Evolutionary conservation across 2,329 filamentous ascomycete species (phyloP).

Genomic region (Colletotrichum brevisporum): DNA sequence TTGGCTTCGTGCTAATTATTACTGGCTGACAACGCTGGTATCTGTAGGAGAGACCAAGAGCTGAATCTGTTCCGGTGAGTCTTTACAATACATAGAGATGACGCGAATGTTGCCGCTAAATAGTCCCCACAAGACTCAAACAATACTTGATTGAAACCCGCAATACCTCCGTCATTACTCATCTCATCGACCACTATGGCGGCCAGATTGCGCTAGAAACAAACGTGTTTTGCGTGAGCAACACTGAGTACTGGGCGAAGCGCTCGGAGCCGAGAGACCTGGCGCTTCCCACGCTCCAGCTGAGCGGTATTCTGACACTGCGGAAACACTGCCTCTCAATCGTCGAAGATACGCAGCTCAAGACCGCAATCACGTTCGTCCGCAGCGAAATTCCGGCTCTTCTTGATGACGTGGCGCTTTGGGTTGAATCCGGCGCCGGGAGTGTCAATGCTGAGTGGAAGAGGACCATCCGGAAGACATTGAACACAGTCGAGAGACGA

Average conservation of each 20-base stretch:
- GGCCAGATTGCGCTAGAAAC: constrained; percentile 41
- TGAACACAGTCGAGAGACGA: constrained; percentile 50
- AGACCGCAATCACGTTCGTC: constrained; percentile 54
- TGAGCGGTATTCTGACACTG: constrained; percentile 59
- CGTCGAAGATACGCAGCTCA: constrained; percentile 58
- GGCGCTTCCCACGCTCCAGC: constrained; percentile 50
- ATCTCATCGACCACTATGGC: constrained; percentile 49
- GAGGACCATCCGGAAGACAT: constrained; percentile 47
- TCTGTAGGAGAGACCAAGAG: not conserved
- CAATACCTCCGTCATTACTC: constrained; percentile 51
- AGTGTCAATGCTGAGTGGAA: constrained; percentile 54
- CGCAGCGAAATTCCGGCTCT: constrained; percentile 57
- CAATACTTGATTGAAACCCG: constrained; percentile 54
- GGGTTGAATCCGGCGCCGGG: constrained; percentile 59
- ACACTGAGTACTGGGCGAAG: constrained; percentile 57
- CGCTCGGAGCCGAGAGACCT: constrained; percentile 45
- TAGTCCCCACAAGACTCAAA: constrained; percentile 46
- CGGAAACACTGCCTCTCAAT: constrained; percentile 61
- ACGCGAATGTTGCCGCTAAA: not conserved
- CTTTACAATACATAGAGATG: not conserved
- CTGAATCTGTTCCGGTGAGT: constrained; percentile 45
- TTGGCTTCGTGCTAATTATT: not conserved
- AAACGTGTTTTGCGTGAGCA: constrained; percentile 61
- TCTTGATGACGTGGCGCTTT: constrained; percentile 57
- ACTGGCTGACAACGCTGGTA: not conserved